phyloP scores from a whole-genome alignment of 768 basidiomycete genomes.

The Hypholoma sublateritium region DNA sequence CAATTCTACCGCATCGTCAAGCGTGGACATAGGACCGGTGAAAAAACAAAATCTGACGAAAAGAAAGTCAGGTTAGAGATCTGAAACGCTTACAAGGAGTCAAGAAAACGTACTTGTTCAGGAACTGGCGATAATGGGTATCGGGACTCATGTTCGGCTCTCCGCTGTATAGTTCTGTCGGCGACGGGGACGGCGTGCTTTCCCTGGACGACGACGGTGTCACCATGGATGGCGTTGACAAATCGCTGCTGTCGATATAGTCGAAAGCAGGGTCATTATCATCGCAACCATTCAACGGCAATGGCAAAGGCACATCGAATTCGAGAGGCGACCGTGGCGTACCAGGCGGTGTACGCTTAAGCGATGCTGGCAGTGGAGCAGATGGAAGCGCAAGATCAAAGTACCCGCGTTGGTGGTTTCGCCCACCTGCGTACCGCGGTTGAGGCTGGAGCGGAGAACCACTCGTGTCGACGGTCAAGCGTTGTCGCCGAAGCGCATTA shows the following conservation, averaged over 20 bases:
- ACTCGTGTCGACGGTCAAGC: neutral
- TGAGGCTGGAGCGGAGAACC: neutral
- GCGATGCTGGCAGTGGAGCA: constrained; percentile 12
- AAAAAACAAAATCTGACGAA: constrained; percentile 73
- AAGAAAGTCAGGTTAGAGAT: constrained; percentile 11
- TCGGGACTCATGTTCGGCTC: constrained; percentile 26
- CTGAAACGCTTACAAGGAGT: neutral
- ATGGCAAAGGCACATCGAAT: constrained; percentile 14
- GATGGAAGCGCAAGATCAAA: constrained; percentile 41
- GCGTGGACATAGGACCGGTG: constrained; percentile 51
- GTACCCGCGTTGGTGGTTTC: constrained; percentile 62
- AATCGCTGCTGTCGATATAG: constrained; percentile 24
- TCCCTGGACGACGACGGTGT: constrained; percentile 44
- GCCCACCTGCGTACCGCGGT: neutral
- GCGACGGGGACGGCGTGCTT: constrained; percentile 41
- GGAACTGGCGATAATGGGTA: constrained; percentile 56
- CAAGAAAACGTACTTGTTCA: constrained; percentile 54
- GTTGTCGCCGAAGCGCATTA: constrained; percentile 3
- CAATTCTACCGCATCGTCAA: constrained; percentile 11
- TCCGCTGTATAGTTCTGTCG: constrained; percentile 30
- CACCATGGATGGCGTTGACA: constrained; percentile 47
- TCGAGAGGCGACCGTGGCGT: constrained; percentile 31
- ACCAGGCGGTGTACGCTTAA: constrained; percentile 51
- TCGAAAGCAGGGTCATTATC: neutral
- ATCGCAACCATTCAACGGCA: constrained; percentile 16